These are phyloP conservation scores for Fusarium graminum DNA, from an alignment of 2,329 filamentous ascomycete species.

Conservation along the genomic window DNA sequence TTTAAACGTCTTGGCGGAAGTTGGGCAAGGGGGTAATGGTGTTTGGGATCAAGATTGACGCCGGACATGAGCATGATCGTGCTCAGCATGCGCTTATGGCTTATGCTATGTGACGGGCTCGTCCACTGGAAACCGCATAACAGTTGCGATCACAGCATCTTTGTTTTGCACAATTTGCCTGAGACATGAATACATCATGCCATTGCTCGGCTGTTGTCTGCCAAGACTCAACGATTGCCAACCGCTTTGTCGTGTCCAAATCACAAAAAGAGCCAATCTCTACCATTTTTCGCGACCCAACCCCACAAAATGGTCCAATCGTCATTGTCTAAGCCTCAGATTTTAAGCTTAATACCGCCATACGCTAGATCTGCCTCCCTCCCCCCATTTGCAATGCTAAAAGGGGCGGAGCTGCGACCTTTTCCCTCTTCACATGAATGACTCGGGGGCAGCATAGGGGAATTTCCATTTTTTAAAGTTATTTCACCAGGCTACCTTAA, in stretches of 20 bases:
- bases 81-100: neutral
- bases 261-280: slow-evolving; percentile 15
- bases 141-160: neutral
- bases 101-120: neutral
- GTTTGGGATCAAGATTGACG: neutral
- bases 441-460: slow-evolving; percentile 1
- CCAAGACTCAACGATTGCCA: slow-evolving; percentile 7
- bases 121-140: neutral
- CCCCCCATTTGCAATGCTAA: slow-evolving; percentile 1
- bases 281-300: slow-evolving; percentile 5
- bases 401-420: slow-evolving; percentile 12
- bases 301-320: slow-evolving; percentile 14
- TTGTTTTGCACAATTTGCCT: neutral
- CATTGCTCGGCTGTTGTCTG: neutral
- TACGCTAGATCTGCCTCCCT: slow-evolving; percentile 28
- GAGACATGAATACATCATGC: neutral
- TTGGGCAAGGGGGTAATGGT: neutral
- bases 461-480: slow-evolving; percentile 23
- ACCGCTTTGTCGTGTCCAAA: slow-evolving; percentile 2
- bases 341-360: slow-evolving; percentile 36
- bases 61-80: neutral
- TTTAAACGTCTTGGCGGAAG: slow-evolving; percentile 1
- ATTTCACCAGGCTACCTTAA: neutral
- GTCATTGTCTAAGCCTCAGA: slow-evolving; percentile 36
- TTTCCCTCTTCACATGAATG: slow-evolving; percentile 6